Base-by-base conservation (phyloP, 768 basidiomycete species). In the Suillus cothurnatus region DNA sequence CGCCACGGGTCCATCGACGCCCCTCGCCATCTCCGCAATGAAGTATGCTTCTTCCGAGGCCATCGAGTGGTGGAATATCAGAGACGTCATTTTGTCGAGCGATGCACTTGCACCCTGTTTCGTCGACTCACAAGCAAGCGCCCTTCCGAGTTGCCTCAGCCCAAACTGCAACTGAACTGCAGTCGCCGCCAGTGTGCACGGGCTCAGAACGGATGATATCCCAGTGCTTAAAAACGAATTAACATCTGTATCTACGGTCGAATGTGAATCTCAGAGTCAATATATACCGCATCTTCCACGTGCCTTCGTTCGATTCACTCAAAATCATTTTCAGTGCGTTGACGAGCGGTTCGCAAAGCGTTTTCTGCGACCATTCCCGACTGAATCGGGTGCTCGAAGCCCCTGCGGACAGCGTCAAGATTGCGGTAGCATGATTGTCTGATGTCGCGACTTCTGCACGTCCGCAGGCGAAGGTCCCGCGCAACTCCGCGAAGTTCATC, bases 101-200 rank as follows among this genome's bases (percentile, higher is more conserved):
- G 85, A 86, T 19, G 81, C 80, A 47, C 84, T 84, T n/a, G 90
- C 89, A 14, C 81, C 79, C 64, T 82, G 77, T 66, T 80, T 69
- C 63, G 84, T 47, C 12, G 81, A 78, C 47, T 88, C 87, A 45
- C 85, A 83, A n/a, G 81, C 77, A 38, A 94, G 81, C 14, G 87
- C 86, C 58, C 88, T 84, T 21, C 88, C 90, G 70, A 94, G 78
- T 69, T 92, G 90, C 71, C 90, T 86, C 61, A 94, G 80, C 50
- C 88, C 86, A 45, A 94, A 84, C 64, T 92, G 90, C 67, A 93
- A 83, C 69, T 92, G 89, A 62, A 93, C 89, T 6, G 89, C 88
- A 0, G 93, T 93, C 3, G 91, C 90, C 12, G 90, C 86, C 31
- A 94, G 84, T 71, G 90, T 92, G 91, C 93, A 94, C 0, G 92